Percentiles rank a stretch among this genome's conserved stretches.
Evolutionary conservation across 1,284 basidiomycete genomes (phyloP).

Genomic region (Cryptococcus sp.): DNA sequence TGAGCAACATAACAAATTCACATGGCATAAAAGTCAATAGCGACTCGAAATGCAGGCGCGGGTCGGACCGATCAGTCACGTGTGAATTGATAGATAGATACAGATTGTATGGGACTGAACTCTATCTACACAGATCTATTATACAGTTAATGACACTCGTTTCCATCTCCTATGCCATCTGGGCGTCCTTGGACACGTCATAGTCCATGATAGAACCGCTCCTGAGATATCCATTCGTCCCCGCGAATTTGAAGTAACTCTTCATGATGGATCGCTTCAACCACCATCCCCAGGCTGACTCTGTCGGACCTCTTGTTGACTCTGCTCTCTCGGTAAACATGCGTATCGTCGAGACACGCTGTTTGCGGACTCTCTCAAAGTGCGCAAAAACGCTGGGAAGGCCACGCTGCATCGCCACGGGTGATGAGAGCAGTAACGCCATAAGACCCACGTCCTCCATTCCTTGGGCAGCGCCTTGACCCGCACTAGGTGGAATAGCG

Average conservation of each 20-base stretch:
- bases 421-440: slow-evolving; percentile 14
- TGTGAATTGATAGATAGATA: too few relatives aligned
- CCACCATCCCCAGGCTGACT: background rate
- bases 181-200: slow-evolving; percentile 1
- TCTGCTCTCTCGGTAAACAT: background rate
- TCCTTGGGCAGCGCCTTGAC: slow-evolving; percentile 22
- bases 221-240: slow-evolving; percentile 2
- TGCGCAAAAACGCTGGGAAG: background rate
- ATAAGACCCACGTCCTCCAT: slow-evolving; percentile 31
- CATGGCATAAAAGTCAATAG: too few relatives aligned
- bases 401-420: background rate
- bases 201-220: background rate
- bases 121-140: too few relatives aligned
- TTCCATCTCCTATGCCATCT: too few relatives aligned
- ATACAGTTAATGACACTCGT: too few relatives aligned
- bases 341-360: background rate
- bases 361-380: background rate
- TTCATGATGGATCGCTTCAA: background rate
- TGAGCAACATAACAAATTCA: too few relatives aligned
- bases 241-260: background rate
- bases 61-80: too few relatives aligned
- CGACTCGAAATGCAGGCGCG: too few relatives aligned
- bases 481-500: slow-evolving; percentile 22
- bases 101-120: too few relatives aligned
- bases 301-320: background rate